Base-by-base conservation (phyloP, 169 alveolate genomes). In the Eimeria mitis region DNA sequence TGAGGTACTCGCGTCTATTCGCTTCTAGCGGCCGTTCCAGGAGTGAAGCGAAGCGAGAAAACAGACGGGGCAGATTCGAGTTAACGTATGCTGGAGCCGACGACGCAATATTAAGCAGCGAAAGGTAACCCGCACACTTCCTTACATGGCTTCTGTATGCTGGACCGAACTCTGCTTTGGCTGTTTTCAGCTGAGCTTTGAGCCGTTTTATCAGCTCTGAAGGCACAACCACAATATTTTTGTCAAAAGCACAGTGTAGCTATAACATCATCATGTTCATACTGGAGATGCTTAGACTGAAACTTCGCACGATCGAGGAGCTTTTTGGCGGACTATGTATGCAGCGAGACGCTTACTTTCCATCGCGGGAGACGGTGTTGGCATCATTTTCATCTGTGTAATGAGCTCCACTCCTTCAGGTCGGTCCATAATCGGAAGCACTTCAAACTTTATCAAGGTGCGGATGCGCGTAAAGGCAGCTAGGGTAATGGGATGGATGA, bases 291-390 rank as follows among this genome's bases (percentile, higher is more conserved):
- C 49, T 34, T 34, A 70, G 49, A 34, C n/a, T 31, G 52, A 70
- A 34, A 28, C 49, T 70, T 47, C 79, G 6, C 19, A 70, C 47
- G n/a, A 14, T 70, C 79, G 2, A 31, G 23, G 13, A 0, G 79
- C 52, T 70, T 34, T 2, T 19, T 11, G 0, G 79, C 54, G 83
- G 19, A 19, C 52, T 40, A 19, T 21, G 13, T 16, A 23, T 73
- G 56, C 83, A 40, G 31, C 34, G 37, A 73, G 52, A 19, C 23
- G 83, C 40, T 42, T 52, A 87, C 94, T 61, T 65, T 7, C 65
- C 94, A 87, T 44, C 11, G 94, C 42, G 25, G 94, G 94, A 31
- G 94, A 87, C 47, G 94, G 94, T n/a, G 94, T 65, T 25, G 94
- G 94, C 81, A 87, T 63, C 78, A 87, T 87, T 87, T 87, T 87